Conservation (phyloP, 108 stramenopile genomes). For the Cyclotella baltica region DNA sequence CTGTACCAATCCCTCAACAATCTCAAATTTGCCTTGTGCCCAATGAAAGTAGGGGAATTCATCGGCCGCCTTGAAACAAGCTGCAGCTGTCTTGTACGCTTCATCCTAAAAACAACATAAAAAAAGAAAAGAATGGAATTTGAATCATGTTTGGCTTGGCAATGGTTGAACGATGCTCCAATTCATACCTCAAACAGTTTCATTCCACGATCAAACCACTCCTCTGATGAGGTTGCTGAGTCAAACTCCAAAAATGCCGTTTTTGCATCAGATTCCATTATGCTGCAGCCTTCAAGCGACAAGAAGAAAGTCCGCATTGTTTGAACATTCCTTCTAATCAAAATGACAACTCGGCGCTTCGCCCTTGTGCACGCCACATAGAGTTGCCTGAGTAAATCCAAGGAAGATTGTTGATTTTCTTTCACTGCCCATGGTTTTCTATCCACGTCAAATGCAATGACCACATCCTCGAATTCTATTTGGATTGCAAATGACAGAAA, state of each 20-base stretch:
- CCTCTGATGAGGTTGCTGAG: constrained; percentile 9
- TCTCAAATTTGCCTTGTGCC: constrained; percentile 15
- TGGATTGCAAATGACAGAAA: neutral
- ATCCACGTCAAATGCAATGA: constrained; percentile 41
- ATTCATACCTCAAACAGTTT: constrained; percentile 14
- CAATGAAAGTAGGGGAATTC: constrained; percentile 22
- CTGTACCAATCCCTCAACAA: neutral
- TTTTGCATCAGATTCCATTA: constrained; percentile 28
- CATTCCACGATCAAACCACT: constrained; percentile 30
- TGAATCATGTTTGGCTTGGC: neutral
- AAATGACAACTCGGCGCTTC: constrained; percentile 37
- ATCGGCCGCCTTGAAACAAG: constrained; percentile 34
- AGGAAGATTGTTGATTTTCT: constrained; percentile 1
- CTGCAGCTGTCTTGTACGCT: constrained; percentile 28
- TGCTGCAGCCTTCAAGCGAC: constrained; percentile 15
- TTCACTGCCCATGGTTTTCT: constrained; percentile 33
- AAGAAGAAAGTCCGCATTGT: constrained; percentile 15
- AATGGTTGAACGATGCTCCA: neutral
- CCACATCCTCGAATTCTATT: constrained; percentile 40
- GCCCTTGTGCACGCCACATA: constrained; percentile 41
- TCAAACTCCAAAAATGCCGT: constrained; percentile 31
- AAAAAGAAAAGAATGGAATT: neutral
- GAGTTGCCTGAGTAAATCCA: constrained; percentile 37
- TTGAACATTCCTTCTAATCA: neutral
- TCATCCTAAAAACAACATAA: constrained; percentile 17